Evolutionary conservation across 202 grass and related monocot species (phyloP).

Genomic region (Carex arenaria): DNA sequence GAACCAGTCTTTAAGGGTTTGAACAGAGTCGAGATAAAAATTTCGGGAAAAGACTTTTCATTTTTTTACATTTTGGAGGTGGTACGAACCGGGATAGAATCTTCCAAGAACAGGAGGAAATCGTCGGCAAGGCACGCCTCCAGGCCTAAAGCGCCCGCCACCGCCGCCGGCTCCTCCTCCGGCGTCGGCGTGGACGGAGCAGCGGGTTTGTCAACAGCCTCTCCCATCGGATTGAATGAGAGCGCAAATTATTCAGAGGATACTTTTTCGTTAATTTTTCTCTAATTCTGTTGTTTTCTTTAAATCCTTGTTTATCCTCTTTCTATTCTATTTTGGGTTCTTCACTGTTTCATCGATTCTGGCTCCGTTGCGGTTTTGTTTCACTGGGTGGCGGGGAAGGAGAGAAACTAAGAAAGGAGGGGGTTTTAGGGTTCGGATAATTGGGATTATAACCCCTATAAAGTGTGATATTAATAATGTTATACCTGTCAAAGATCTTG

Average conservation of each 20-base stretch:
- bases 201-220: background rate
- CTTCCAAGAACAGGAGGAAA: constrained; percentile 28
- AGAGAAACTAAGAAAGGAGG: background rate
- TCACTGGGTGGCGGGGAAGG: background rate
- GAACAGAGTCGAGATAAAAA: background rate
- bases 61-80: constrained; percentile 8
- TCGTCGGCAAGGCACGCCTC: constrained; percentile 37
- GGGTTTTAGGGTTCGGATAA: constrained; percentile 24
- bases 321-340: background rate
- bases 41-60: constrained; percentile 5
- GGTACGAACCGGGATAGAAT: constrained; percentile 38
- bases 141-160: constrained; percentile 9
- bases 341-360: constrained; percentile 25
- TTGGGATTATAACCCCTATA: background rate
- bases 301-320: background rate
- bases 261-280: background rate
- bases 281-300: background rate
- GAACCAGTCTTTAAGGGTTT: background rate
- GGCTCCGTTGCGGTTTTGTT: background rate
- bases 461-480: background rate
- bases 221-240: background rate
- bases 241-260: background rate
- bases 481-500: background rate
- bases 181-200: constrained; percentile 3
- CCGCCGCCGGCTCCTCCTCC: constrained; percentile 19